These are phyloP conservation scores for Epichloe bromicola DNA, from an alignment of 2,329 filamentous ascomycete species.

Conservation along the genomic window DNA sequence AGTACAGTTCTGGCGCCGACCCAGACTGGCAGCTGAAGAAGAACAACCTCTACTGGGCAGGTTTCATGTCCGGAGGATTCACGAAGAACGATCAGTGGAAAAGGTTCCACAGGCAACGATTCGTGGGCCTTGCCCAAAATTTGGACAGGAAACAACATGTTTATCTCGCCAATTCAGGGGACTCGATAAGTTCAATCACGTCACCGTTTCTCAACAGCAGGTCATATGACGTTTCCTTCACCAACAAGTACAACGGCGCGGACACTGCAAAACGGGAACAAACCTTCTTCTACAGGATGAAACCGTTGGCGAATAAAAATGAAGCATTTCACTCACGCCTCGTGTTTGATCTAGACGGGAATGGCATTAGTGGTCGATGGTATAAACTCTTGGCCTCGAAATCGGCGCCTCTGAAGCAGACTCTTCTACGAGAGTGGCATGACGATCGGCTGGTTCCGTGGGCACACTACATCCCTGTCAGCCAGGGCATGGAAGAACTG, in stretches of 20 bases:
- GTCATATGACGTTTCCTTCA: conserved; percentile 32
- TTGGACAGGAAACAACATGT: conserved; percentile 7
- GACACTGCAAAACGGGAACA: conserved; percentile 22
- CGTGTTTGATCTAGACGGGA: conserved; percentile 42
- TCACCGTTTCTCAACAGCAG: conserved; percentile 12
- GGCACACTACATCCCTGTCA: conserved; percentile 44
- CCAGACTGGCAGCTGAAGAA: conserved; percentile 34
- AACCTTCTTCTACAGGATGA: conserved; percentile 16
- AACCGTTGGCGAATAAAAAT: conserved; percentile 20
- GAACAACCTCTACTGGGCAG: conserved; percentile 43
- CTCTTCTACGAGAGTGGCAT: conserved; percentile 43
- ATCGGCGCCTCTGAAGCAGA: conserved; percentile 37
- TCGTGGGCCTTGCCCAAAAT: conserved; percentile 25
- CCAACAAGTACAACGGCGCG: conserved; percentile 31
- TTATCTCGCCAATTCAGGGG: too few species aligned
- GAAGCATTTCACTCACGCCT: conserved; percentile 23
- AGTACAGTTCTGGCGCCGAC: conserved; percentile 29
- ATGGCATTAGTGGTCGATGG: conserved; percentile 40
- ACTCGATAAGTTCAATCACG: conserved; percentile 5
- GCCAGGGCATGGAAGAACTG: conserved; percentile 34
- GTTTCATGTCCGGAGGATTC: conserved; percentile 39
- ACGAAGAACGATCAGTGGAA: conserved; percentile 23
- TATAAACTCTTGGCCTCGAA: conserved; percentile 35
- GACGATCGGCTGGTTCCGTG: conserved; percentile 42
- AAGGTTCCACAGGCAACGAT: conserved; percentile 34